Evolutionary conservation across 2,329 filamentous ascomycete species (phyloP), one percentile per base, ranked within the genome.

Genomic region (Tolypocladium album): DNA sequence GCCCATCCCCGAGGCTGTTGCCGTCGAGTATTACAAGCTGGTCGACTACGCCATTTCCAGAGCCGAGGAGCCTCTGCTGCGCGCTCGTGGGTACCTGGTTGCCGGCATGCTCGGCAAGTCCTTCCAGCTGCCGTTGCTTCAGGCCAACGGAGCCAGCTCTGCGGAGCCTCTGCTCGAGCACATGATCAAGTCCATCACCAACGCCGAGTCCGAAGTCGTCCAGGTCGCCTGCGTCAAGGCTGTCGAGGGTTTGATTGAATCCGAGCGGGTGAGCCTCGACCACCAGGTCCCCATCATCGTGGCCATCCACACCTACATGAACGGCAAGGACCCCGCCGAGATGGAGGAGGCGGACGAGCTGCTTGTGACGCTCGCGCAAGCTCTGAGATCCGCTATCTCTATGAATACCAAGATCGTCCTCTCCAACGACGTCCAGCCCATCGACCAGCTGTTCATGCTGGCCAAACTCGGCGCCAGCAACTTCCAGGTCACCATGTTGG

Each of bases 171-270:
- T 93, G 61, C 79, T 92, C 65, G 86, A 92, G 67, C 83, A 82
- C 40, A 88, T 89, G 1, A 82, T 97, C 58, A 84, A 88, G 57
- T 87, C 88, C 9, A 89, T 96, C 64, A 85, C 84, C 12, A 79
- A 79, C 42, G 92, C 96, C 64, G 78, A 86, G 24, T 89, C 90
- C 0, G 92, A 97, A 71, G 86, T 97, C 42, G 93, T 97, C 52
- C 90, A 94, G 72, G 92, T 96, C 22, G 87, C 93, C 24, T 96
- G 91, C 68, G 88, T 97, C 67, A 92, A 93, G 70, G 88, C 91
- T 1, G 76, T 96, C 42, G 91, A 97, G 68, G 81, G 82, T 20
- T 82, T 86, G 61, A 79, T 86, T 58, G 78, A 75, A 61, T 78
- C 80, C 72, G 71, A 81, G 73, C 68, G 78, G 78, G 76, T 82